Conservation (phyloP, 768 basidiomycete genomes). For the Cubamyces lactineus region DNA sequence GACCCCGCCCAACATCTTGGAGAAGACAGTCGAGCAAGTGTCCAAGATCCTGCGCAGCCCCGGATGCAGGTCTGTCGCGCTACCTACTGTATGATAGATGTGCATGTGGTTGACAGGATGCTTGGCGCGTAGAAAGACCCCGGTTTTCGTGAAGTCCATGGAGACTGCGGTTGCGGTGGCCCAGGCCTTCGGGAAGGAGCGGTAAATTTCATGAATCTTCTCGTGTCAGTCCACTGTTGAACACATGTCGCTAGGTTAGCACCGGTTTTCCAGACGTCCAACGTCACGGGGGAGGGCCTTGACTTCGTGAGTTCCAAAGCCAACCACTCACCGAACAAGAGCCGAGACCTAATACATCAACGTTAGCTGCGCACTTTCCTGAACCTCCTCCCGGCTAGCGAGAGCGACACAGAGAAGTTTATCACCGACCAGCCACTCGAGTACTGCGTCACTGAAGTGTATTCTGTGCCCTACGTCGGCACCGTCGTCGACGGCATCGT, state of each 20-base stretch:
- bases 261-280: constrained; percentile 90
- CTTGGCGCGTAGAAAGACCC: constrained; percentile 58
- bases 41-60: constrained; percentile 91
- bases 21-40: constrained; percentile 92
- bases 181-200: constrained; percentile 71
- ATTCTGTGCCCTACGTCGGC: constrained; percentile 84
- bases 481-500: constrained; percentile 86
- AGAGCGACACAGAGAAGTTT: constrained; percentile 82
- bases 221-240: neutral
- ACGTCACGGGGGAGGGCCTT: constrained; percentile 92
- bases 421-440: constrained; percentile 78
- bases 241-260: constrained; percentile 58
- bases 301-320: constrained; percentile 55
- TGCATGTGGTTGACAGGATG: neutral
- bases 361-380: constrained; percentile 82
- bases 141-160: constrained; percentile 80
- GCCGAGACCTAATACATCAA: neutral
- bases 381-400: constrained; percentile 88
- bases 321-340: too few species aligned
- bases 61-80: constrained; percentile 72
- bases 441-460: constrained; percentile 86
- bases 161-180: constrained; percentile 84
- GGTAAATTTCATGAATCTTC: constrained; percentile 43
- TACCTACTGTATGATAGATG: neutral
- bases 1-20: constrained; percentile 91